These are phyloP conservation scores for Geum urbanum DNA, from an alignment of 306 rosid species.

Conservation along the genomic window DNA sequence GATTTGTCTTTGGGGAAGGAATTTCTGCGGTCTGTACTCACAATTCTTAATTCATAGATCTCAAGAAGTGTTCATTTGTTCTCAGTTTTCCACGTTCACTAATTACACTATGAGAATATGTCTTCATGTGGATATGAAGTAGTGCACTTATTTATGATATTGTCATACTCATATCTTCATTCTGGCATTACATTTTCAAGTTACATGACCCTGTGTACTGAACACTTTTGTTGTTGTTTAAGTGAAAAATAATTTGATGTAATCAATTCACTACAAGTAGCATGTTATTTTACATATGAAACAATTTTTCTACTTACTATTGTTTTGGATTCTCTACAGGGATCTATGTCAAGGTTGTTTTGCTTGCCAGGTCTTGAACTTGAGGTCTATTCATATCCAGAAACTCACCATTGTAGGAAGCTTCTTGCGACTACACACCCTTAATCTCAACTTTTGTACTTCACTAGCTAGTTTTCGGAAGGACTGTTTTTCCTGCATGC, in stretches of 20 bases:
- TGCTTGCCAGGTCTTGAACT: slow-evolving; percentile 63
- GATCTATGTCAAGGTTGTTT: slow-evolving; percentile 58
- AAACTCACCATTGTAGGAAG: slow-evolving; percentile 58
- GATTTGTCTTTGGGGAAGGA: slow-evolving; percentile 52
- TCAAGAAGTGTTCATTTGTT: neutral
- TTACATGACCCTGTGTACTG: neutral
- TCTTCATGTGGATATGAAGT: neutral
- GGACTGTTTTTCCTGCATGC: slow-evolving; percentile 71
- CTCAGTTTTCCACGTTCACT: slow-evolving; percentile 2
- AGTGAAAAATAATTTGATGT: neutral
- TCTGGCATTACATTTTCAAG: neutral
- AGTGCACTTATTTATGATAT: neutral
- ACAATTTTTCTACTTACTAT: slow-evolving; percentile 9
- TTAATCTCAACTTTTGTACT: slow-evolving; percentile 63
- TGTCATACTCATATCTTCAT: neutral
- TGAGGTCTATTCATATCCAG: slow-evolving; percentile 55
- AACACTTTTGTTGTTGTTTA: neutral
- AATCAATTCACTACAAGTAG: neutral
- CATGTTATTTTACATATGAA: slow-evolving; percentile 14
- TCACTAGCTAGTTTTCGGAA: slow-evolving; percentile 50
- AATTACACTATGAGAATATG: neutral
- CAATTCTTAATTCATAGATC: neutral
- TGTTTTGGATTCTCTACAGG: slow-evolving; percentile 42
- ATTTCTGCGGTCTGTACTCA: slow-evolving; percentile 48
- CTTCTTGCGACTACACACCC: slow-evolving; percentile 58